Evolutionary conservation across 2,329 filamentous ascomycete genomes (phyloP).

Genomic region (Calonectria montana): DNA sequence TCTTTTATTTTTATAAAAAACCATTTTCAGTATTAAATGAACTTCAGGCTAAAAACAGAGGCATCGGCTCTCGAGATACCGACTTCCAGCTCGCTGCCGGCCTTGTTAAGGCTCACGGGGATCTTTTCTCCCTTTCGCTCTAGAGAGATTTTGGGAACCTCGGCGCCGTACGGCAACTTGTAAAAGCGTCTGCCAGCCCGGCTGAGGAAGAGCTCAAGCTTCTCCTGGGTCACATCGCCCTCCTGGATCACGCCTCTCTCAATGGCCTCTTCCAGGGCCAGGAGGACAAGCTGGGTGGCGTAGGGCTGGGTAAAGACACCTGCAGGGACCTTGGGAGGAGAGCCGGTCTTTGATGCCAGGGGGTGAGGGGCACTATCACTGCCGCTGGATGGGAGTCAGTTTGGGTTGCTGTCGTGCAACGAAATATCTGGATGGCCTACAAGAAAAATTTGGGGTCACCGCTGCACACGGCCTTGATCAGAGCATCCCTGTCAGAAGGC

Average conservation of each 20-base stretch:
- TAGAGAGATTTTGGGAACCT: background rate
- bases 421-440: constrained; percentile 52
- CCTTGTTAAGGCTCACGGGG: background rate
- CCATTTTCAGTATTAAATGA: background rate
- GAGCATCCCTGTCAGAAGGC: constrained; percentile 76
- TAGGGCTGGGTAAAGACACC: constrained; percentile 85
- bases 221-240: constrained; percentile 65
- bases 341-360: constrained; percentile 64
- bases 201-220: constrained; percentile 66
- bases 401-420: background rate
- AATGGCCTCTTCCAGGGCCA: constrained; percentile 71
- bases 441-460: constrained; percentile 78
- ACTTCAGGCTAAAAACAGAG: constrained; percentile 11
- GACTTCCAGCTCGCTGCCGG: constrained; percentile 1
- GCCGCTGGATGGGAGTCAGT: constrained; percentile 47
- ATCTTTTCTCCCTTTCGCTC: constrained; percentile 18
- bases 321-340: constrained; percentile 68
- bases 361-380: constrained; percentile 76
- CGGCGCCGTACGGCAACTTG: background rate
- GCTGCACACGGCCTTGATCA: constrained; percentile 72
- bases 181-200: constrained; percentile 64
- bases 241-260: constrained; percentile 63
- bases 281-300: constrained; percentile 72
- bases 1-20: no score
- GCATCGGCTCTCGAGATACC: constrained; percentile 8